Base-by-base conservation (phyloP, 805 yeast genomes). In the Kazachstania taianensis region DNA sequence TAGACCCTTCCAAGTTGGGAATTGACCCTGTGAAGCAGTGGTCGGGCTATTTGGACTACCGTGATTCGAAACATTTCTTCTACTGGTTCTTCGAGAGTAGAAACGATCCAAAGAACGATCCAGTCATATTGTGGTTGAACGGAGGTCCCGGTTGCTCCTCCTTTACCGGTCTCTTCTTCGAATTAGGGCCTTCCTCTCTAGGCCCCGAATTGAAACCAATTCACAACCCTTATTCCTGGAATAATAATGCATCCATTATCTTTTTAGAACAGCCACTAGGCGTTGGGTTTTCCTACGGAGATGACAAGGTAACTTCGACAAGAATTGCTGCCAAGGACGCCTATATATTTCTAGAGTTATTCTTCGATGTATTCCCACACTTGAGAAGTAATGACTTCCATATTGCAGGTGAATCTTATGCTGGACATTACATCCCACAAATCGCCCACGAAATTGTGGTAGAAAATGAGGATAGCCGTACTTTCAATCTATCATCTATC, bases 71-170 rank as follows among this genome's bases (percentile, higher is more conserved):
- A 63, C 94, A 83, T 59, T 78, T 87, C 57, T 89, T 87, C 60
- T 89, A 78, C 66, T 86, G 94, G 94, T 78, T 80, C 52, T 89
- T 89, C 49, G 96, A 87, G 61, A 80, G 94, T 35, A 75, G 96
- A 64, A 78, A 78, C 51, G 85, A 84, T 57, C 96, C 96, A 4
- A 62, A 59, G 36, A 82, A 66, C 36, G 96, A 89, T 59, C 96
- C 96, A 2, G 70, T 86, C 16, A 70, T 89, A 37, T 61, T 80
- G 44, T 81, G 89, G 97, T 67, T 87, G 49, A 87, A 87, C 55
- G 96, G 96, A 45, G 96, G 96, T 5, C 96, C 96, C 25, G 96
- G 96, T 9, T 87, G 96, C 56, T 83, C 95, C 0, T 83, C 95
- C 1, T 63, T 85, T 54, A 83, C 94, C 23, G 96, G 96, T 7